Evolutionary conservation across 257 asterid species (phyloP), one percentile per base, ranked within the genome.

Genomic region (Penstemon newberryi): DNA sequence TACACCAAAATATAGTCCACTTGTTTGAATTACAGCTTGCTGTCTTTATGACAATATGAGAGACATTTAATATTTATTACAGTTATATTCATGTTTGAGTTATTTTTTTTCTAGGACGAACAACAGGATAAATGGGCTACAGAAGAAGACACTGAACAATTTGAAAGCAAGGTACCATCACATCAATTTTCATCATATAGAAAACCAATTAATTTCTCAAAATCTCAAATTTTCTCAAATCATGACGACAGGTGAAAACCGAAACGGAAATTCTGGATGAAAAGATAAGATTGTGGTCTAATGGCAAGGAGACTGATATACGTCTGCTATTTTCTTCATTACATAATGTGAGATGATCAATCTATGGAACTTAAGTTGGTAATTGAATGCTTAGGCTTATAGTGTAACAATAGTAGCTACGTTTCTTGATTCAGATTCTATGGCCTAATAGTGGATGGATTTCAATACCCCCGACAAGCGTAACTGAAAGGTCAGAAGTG

Each of bases 361-460:
- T 56, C 50, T 61, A n/a, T 11, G 67, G 38, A 25, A 25, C 33
- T 25, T 25, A 25, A 25, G 33, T 25, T 25, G 1, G 33, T 25
- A 25, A 44, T 53, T 25, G 25, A 12, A 10, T 15, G 68, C 52
- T 51, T 60, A 25, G 33, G 33, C 33, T 25, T 25, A 25, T 25
- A 2, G 33, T 25, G 33, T 25, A 25, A 25, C 33, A 25, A 25
- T 25, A 25, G 33, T 25, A 25, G 33, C 33, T 25, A 25, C 2
- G 33, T 25, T 25, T 55, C 9, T 6, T 7, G n/a, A 9, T 74
- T 75, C 84, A 87, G 96, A 83, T 90, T 68, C 60, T 90, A 70
- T 90, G 93, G 95, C 77, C 79, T 6, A 72, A 80, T 13, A 82
- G 87, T 58, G 91, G 96, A 8, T 90, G 95, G 95, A 38, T 67